Conservation (phyloP, 176 grass and related monocot species). For the Miscanthus lutarioriparius region DNA sequence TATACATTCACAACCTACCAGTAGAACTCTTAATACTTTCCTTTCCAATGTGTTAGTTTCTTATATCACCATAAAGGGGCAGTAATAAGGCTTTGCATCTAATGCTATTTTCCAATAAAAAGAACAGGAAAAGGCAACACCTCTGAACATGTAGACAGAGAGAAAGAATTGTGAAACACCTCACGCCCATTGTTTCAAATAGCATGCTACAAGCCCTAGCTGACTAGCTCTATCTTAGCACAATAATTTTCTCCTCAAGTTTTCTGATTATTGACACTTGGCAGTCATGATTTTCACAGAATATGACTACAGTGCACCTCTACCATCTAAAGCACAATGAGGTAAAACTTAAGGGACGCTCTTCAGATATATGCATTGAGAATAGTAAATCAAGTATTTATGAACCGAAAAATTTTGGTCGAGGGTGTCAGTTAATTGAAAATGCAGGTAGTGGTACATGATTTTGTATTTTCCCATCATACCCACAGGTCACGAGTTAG, state of each 20-base stretch:
- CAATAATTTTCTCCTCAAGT: not conserved
- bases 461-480: not conserved
- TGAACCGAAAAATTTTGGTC: not conserved
- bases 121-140: not conserved
- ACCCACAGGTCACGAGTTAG: not conserved
- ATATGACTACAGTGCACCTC: not conserved
- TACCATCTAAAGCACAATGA: not conserved
- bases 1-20: not conserved
- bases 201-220: not conserved
- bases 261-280: not conserved
- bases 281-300: not conserved
- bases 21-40: not conserved
- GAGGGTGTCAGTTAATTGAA: not conserved
- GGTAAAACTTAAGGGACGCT: not conserved
- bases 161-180: not conserved
- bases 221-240: not conserved
- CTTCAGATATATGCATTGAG: not conserved
- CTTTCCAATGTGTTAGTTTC: not conserved
- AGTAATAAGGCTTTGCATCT: not conserved
- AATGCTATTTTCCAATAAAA: not conserved
- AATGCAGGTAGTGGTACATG: not conserved
- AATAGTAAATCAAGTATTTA: not conserved
- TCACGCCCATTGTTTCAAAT: not conserved
- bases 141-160: not conserved
- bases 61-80: not conserved